phyloP scores from a whole-genome alignment of 306 rosid species.

The Lathyrus tuberosus region DNA sequence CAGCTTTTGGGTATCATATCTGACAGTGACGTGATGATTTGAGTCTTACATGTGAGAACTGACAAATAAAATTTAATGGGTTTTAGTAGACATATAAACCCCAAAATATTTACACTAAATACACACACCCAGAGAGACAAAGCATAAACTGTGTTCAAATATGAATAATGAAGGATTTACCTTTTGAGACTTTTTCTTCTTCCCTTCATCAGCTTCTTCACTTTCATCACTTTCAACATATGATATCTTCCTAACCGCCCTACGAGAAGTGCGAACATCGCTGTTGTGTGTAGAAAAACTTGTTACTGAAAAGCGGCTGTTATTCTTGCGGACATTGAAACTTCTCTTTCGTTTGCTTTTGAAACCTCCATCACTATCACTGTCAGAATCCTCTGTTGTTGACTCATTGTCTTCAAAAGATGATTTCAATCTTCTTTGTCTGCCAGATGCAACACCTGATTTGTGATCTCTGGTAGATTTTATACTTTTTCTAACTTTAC shows the following conservation, averaged over 20 bases:
- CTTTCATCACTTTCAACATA: constrained; percentile 99
- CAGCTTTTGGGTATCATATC: constrained; percentile 24
- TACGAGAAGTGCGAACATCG: constrained; percentile 88
- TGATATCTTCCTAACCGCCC: constrained; percentile 93
- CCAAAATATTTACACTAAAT: constrained; percentile 35
- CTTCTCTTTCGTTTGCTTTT: constrained; percentile 61
- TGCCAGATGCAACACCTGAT: constrained; percentile 54
- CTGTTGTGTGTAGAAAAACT: constrained; percentile 54
- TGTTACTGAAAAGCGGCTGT: constrained; percentile 55
- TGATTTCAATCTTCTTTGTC: constrained; percentile 72
- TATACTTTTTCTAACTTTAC: constrained; percentile 58
- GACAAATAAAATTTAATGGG: neutral
- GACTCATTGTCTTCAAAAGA: constrained; percentile 85
- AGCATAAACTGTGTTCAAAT: constrained; percentile 30
- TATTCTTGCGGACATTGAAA: constrained; percentile 62
- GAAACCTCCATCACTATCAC: constrained; percentile 74
- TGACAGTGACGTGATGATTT: constrained; percentile 4
- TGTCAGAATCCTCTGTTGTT: constrained; percentile 72
- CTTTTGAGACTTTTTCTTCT: constrained; percentile 87
- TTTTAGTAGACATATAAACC: constrained; percentile 14
- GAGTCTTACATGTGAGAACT: constrained; percentile 20
- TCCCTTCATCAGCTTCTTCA: constrained; percentile 89
- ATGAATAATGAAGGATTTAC: constrained; percentile 48
- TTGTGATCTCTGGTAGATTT: constrained; percentile 66
- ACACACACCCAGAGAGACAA: constrained; percentile 19